Base-by-base conservation (phyloP, 2,329 filamentous ascomycete genomes). In the Cladosporium sp. region DNA sequence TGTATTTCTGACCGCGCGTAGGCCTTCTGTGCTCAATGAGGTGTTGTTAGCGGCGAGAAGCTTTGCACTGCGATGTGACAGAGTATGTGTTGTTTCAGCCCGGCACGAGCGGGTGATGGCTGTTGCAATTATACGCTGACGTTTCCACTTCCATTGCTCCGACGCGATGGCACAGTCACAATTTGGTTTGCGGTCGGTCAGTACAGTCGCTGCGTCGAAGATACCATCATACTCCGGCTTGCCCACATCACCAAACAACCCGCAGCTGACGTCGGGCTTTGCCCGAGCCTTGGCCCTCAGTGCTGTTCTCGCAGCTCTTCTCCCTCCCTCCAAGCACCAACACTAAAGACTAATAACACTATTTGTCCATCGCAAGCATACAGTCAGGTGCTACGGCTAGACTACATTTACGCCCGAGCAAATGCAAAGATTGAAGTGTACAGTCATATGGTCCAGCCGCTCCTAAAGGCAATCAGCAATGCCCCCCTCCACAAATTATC, bases 151-250 rank as follows among this genome's bases (percentile, higher is more conserved):
- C 56, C 56, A 59, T 59, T 59, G 25, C 56, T 36, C 56, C 56
- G 56, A 20, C 22, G 30, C 22, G 45, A 36, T 20, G 43, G 30
- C 19, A 51, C 28, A 50, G 55, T 51, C 51, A 55, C 39, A 38
- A 43, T 55, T 42, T 22, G 38, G n/a, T 22, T 43, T 36, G 25
- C 19, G 22, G 17, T 55, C 51, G 25, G 45, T 39, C 55, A 58
- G 55, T 58, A 58, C 49, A n/a, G 49, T 51, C 28, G 56, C 56
- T 59, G 56, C 56, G 20, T 28, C 47, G 56, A 59, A 59, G 47
- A 59, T 52, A 59, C 49, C 56, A 59, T 59, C 56, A 59, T 52
- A 58, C 47, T 38, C 42, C 30, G 30, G 30, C 30, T 34, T 34
- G 30, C 30, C 30, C 30, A 34, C 30, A 34, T 34, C n/a, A 19